These are phyloP conservation scores for Podila clonocystis DNA, from an alignment of 192 early-diverging fungal species.

Conservation along the genomic window DNA sequence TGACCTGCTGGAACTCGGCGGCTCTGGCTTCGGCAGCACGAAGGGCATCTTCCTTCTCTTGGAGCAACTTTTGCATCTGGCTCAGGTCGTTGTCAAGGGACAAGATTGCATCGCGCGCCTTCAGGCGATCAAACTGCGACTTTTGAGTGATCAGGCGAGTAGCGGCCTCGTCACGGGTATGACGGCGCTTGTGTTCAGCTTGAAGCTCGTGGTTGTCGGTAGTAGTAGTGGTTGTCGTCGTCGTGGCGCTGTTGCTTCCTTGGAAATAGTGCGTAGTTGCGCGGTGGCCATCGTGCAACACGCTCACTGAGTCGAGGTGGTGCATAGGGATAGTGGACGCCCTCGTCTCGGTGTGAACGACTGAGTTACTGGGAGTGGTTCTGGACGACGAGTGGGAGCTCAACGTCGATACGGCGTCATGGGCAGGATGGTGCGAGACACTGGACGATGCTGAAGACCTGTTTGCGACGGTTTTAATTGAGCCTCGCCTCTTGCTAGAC, in stretches of 20 bases:
- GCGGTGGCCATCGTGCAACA: not conserved
- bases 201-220: slow-evolving; percentile 1
- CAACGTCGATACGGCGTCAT: not conserved
- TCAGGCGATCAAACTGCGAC: slow-evolving; percentile 18
- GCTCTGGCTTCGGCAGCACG: slow-evolving; percentile 11
- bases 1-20: slow-evolving; percentile 13
- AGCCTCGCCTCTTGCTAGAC: no score
- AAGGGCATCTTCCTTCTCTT: slow-evolving; percentile 28
- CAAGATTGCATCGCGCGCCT: slow-evolving; percentile 20
- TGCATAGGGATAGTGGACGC: slow-evolving; percentile 4
- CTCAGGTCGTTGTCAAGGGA: slow-evolving; percentile 29
- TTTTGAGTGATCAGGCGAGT: slow-evolving; percentile 15
- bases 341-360: not conserved
- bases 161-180: not conserved
- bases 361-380: not conserved
- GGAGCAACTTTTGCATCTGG: slow-evolving; percentile 17
- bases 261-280: slow-evolving; percentile 4
- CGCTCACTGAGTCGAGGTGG: not conserved
- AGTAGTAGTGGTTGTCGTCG: slow-evolving; percentile 5
- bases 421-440: no score
- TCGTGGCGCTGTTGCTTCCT: slow-evolving; percentile 10
- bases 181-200: not conserved
- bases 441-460: no score
- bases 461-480: no score
- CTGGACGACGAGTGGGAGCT: not conserved